Evolutionary conservation across 139 green algal genomes (phyloP), one percentile per base, ranked within the genome.

Genomic region (Eudorina sp.): DNA sequence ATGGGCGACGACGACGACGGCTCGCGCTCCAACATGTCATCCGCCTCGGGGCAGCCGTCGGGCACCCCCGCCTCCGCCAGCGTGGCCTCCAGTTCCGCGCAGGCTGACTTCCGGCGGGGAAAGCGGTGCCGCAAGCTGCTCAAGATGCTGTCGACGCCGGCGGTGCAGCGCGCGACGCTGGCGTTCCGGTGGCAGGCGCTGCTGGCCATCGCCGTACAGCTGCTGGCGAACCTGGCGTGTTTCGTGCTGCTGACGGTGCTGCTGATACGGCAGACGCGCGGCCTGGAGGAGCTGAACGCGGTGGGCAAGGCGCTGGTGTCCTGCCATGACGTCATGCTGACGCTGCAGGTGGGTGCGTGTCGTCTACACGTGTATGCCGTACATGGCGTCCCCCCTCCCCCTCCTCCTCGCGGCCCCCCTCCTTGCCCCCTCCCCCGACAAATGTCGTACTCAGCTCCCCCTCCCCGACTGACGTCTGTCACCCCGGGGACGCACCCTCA

Each of bases 181-280:
- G 45, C 82, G 3, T 88, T 88, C 82, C 82, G 82, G 4, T 88
- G 82, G 82, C 82, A 88, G 58, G 82, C 82, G 34, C 68, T 88
- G 82, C 38, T 88, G 5, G 82, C 82, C 23, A 79, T 88, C 29
- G 82, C 66, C 7, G 82, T 79, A 23, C 82, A 88, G 82, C 64
- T 88, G 82, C 64, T 88, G n/a, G 82, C 82, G 13, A 88, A 88
- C 82, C 66, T 88, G 45, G 46, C 34, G 13, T 88, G 82, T 36
- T 88, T 88, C 45, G 66, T 88, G 82, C 64, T 79, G 82, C 82
- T 88, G 40, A 88, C 82, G 31, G 64, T 88, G 82, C 64, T 88
- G 64, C 82, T 88, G n/a, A 38, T 80, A 6, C 62, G 53, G n/a
- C 80, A 86, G 80, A 66, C 43, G 9, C 43, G 31, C 0, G 62